A percentile compares a stretch with the other conserved stretches of the same genome.
phyloP scores from a whole-genome alignment of 306 rosid genomes.

The Dicorynia guianensis region DNA sequence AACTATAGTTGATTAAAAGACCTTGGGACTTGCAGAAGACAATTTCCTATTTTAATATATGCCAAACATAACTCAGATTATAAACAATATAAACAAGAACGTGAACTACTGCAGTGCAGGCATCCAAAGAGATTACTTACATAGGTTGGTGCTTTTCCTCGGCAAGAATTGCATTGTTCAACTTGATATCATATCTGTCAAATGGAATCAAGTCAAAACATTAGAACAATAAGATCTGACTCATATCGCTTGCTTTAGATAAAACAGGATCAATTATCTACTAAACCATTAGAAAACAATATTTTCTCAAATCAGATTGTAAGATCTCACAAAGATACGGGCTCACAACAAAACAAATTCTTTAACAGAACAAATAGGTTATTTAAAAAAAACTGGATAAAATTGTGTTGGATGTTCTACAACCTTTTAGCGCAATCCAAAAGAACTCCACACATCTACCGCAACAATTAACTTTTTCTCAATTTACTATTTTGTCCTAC shows the following conservation, averaged over 20 bases:
- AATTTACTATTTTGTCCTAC: too few species aligned
- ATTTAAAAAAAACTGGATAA: neutral
- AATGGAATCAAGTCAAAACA: slow-evolving; percentile 5
- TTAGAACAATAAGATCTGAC: slow-evolving; percentile 33
- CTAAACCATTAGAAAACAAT: neutral
- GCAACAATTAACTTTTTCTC: neutral
- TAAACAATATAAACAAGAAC: neutral
- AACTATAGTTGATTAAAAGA: neutral
- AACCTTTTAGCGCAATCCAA: neutral
- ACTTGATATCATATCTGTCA: slow-evolving; percentile 73
- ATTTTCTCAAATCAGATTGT: neutral
- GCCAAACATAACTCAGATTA: neutral
- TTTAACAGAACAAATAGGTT: neutral
- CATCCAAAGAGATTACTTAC: slow-evolving; percentile 48
- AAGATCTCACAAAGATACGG: slow-evolving; percentile 13
- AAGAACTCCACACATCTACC: too few species aligned
- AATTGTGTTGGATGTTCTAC: too few species aligned
- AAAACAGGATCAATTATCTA: slow-evolving; percentile 1
- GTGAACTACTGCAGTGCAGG: neutral
- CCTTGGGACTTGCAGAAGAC: neutral
- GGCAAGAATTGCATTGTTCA: slow-evolving; percentile 85
- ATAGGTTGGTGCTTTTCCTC: slow-evolving; percentile 93
- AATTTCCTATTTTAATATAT: neutral
- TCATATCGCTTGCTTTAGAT: neutral
- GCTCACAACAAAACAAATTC: neutral